Evolutionary conservation across 2,329 filamentous ascomycete species (phyloP), one percentile per base, ranked within the genome.

Genomic region (Cladosporium sp.): DNA sequence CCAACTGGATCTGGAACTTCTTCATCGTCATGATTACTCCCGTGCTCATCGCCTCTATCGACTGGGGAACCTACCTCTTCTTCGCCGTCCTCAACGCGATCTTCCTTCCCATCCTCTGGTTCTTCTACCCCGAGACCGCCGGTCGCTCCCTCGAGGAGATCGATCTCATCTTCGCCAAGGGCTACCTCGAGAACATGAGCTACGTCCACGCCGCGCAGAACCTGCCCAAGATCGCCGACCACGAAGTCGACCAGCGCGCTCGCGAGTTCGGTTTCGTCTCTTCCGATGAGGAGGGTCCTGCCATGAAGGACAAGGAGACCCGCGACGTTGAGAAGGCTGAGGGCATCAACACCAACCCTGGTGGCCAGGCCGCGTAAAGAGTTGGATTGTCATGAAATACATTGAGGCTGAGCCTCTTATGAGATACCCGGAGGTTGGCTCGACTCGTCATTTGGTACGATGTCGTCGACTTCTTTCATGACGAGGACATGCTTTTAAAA

Each of bases 31-130:
- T 46, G 61, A 69, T 72, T 22, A 71, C 70, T 2, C 72, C 72
- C 0, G 58, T 73, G 22, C 65, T 65, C 54, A 68, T 73, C 33
- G 45, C 54, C 2, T 63, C 59, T 19, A 66, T 70, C 40, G 61
- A 63, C 2, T 71, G 59, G 50, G 58, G 56, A 9, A 49, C 56
- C 6, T 74, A 74, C 55, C 65, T 74, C 40, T 66, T 73, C 66
- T 80, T 79, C 60, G 74, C 73, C 4, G 67, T 72, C 11, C 70
- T 80, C 54, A 79, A 79, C 70, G 75, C 69, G 3, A 57, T 66
- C 43, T 79, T 78, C 69, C 73, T 80, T 45, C 77, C 77, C 11
- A 72, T 79, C 65, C 42, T 89, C 6, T 86, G 85, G 42, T 79
- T 82, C 2, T 9, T 77, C 1, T 90, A 85, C 49, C 62, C 59